Percentiles rank a stretch among this genome's conserved stretches.
Evolutionary conservation across 768 basidiomycete species (phyloP).

Genomic region (Hysterangium stoloniferum): DNA sequence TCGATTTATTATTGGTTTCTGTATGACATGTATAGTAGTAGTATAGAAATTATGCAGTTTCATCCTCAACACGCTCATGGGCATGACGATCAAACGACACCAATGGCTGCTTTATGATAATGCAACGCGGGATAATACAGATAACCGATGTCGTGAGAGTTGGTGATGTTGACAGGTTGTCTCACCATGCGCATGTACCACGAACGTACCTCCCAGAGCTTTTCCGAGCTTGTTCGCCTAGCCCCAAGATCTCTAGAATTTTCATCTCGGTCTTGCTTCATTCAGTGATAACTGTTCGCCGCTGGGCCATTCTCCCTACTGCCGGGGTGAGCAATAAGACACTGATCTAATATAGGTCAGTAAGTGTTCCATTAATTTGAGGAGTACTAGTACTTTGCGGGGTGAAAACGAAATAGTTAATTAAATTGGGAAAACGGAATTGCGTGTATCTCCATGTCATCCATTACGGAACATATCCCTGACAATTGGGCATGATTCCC

Average conservation of each 20-base stretch:
- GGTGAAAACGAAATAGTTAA: constrained; percentile 6
- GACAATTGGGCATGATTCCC: too few species aligned
- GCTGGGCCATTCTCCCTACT: not conserved
- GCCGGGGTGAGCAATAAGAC: not conserved
- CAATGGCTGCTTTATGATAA: too few species aligned
- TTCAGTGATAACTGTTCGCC: constrained; percentile 4
- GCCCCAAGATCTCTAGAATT: constrained; percentile 1
- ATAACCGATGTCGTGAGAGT: too few species aligned
- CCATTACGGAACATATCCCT: too few species aligned
- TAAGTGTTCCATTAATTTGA: not conserved
- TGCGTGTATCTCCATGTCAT: too few species aligned
- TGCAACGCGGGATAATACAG: too few species aligned
- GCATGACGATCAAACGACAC: too few species aligned
- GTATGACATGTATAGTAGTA: too few species aligned
- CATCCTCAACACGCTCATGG: too few species aligned
- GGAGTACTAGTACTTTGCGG: not conserved
- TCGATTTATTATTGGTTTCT: too few species aligned
- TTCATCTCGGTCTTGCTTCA: not conserved
- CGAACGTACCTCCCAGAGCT: constrained; percentile 1
- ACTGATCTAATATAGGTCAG: not conserved
- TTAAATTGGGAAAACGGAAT: constrained; percentile 5
- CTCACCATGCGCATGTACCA: not conserved
- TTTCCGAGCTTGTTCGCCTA: constrained; percentile 3
- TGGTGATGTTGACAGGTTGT: too few species aligned
- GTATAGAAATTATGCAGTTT: too few species aligned